Conservation (phyloP, 352 stramenopile genomes). For the Globisporangium splendens region DNA sequence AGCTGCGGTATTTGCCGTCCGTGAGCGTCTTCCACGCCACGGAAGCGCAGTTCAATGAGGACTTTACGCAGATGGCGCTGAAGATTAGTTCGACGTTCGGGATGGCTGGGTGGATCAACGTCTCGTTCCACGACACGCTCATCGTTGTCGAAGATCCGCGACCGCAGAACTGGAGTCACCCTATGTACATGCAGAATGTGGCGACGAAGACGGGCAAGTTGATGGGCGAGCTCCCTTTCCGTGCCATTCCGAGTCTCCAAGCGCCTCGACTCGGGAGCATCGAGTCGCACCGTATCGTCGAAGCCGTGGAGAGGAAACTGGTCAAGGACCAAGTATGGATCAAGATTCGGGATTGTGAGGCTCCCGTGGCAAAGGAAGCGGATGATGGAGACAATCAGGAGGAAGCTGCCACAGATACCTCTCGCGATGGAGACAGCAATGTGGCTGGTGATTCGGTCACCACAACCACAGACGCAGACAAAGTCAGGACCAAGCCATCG, state of each 20-base stretch:
- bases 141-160: slow-evolving; percentile 55
- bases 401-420: neutral
- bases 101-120: slow-evolving; percentile 61
- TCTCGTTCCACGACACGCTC: slow-evolving; percentile 47
- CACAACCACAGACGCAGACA: slow-evolving; percentile 4
- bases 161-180: slow-evolving; percentile 22
- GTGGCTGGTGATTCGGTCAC: too few relatives aligned
- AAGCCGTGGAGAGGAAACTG: slow-evolving; percentile 58
- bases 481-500: slow-evolving; percentile 3
- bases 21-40: slow-evolving; percentile 70
- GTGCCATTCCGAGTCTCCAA: slow-evolving; percentile 58
- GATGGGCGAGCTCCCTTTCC: slow-evolving; percentile 58
- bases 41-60: slow-evolving; percentile 62
- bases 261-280: slow-evolving; percentile 46
- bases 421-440: slow-evolving; percentile 13
- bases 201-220: slow-evolving; percentile 48
- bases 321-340: slow-evolving; percentile 78
- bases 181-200: slow-evolving; percentile 67
- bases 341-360: slow-evolving; percentile 27
- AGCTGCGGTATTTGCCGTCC: slow-evolving; percentile 48
- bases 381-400: slow-evolving; percentile 12
- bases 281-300: slow-evolving; percentile 51
- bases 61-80: slow-evolving; percentile 63
- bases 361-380: slow-evolving; percentile 4
- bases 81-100: slow-evolving; percentile 67